Evolutionary conservation across 225 moss, liverwort and hornwort genomes (phyloP).

Genomic region (Sphagnum contortum): DNA sequence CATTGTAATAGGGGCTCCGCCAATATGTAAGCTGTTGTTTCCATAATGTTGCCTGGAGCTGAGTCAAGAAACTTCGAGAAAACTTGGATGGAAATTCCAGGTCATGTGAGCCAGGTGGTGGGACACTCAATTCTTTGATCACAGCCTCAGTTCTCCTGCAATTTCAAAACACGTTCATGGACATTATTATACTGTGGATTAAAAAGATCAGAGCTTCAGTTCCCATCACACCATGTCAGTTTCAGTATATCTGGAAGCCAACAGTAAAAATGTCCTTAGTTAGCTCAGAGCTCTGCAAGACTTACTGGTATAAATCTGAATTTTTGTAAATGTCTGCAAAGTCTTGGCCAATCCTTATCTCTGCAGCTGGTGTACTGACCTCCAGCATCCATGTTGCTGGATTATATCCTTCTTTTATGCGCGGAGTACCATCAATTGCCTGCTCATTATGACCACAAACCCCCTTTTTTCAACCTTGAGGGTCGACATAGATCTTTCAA

Average conservation of each 20-base stretch:
- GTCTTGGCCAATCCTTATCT: constrained; percentile 58
- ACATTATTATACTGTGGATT: neutral
- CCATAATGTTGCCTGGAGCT: constrained; percentile 68
- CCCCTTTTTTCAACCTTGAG: too few relatives aligned
- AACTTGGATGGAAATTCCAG: constrained; percentile 55
- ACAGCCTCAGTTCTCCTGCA: constrained; percentile 63
- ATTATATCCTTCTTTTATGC: constrained; percentile 68
- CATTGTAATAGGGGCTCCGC: constrained; percentile 94
- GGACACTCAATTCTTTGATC: constrained; percentile 51
- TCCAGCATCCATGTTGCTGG: constrained; percentile 98
- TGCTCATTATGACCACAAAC: constrained; percentile 7
- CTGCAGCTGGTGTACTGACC: constrained; percentile 53
- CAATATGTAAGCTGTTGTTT: constrained; percentile 80
- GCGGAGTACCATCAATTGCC: constrained; percentile 57
- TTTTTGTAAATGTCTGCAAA: constrained; percentile 59
- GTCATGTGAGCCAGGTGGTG: constrained; percentile 58
- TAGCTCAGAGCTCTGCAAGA: neutral
- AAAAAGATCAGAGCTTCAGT: neutral
- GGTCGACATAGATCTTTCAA: too few relatives aligned
- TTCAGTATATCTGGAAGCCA: too few relatives aligned
- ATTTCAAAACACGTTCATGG: neutral
- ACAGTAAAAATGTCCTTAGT: too few relatives aligned
- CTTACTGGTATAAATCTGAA: constrained; percentile 60
- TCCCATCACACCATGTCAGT: too few relatives aligned
- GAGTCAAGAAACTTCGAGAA: constrained; percentile 57